Evolutionary conservation across 306 rosid species (phyloP).

Genomic region (Trifolium dubium): DNA sequence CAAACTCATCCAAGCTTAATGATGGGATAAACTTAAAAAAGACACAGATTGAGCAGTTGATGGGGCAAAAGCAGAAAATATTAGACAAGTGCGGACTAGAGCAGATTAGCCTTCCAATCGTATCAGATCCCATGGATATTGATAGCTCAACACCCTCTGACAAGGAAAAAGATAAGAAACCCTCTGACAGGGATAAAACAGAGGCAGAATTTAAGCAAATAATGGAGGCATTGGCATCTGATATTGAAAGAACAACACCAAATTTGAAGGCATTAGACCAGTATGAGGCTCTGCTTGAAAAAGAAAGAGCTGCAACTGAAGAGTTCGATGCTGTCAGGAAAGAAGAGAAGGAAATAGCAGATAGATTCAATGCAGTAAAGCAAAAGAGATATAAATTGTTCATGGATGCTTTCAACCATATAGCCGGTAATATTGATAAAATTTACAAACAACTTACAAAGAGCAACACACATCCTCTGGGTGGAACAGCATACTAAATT

Average conservation of each 20-base stretch:
- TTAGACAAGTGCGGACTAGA: conserved; percentile 82
- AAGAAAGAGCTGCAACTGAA: conserved; percentile 76
- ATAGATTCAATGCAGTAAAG: conserved; percentile 69
- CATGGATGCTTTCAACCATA: conserved; percentile 90
- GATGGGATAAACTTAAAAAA: conserved; percentile 91
- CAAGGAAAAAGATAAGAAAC: conserved; percentile 68
- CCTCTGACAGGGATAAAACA: conserved; percentile 70
- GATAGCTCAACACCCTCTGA: conserved; percentile 61
- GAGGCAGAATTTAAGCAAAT: conserved; percentile 83
- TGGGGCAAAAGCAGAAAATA: conserved; percentile 77
- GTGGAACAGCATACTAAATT: conserved; percentile 87
- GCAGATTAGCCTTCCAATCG: conserved; percentile 71
- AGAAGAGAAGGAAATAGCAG: conserved; percentile 77
- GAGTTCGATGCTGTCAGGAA: conserved; percentile 90
- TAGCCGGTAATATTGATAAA: conserved; percentile 76
- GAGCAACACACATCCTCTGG: conserved; percentile 85
- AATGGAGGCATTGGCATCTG: conserved; percentile 68
- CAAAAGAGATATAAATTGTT: conserved; percentile 75
- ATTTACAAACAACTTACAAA: conserved; percentile 88
- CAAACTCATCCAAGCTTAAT: conserved; percentile 79
- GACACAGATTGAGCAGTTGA: conserved; percentile 71
- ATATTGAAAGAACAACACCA: conserved; percentile 90
- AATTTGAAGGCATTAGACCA: conserved; percentile 95
- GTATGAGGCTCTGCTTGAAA: conserved; percentile 82
- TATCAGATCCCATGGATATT: conserved; percentile 86